Base-by-base conservation (phyloP, 2,329 filamentous ascomycete species). In the Colletotrichum limetticola region DNA sequence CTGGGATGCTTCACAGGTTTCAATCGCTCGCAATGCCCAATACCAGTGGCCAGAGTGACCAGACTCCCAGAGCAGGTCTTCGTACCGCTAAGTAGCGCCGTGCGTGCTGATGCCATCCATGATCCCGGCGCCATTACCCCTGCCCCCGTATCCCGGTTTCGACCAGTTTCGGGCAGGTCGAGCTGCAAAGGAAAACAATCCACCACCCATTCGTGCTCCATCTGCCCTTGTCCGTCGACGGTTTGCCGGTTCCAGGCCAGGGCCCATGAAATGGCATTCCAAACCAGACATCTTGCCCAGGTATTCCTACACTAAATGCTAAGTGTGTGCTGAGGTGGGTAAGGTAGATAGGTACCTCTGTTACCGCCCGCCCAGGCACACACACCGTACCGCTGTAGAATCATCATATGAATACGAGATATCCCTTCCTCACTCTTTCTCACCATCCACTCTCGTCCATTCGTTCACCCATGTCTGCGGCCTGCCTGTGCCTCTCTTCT, bases 341-440 rank as follows among this genome's bases (percentile, higher is more conserved):
- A 49, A 49, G 42, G 42, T 49, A 42, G 19, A 19, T 65, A 19
- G 30, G 30, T 65, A 42, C 52, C 52, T 57, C 24, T 52, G 16
- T 72, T 67, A 56, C 68, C 63, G 70, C 70, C 66, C 58, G 66
- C 46, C 37, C 37, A 42, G 37, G 37, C 58, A 9, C 9, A 26
- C 24, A 19, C 16, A 35, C 32, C 11, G 26, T n/a, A 32, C 26
- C 62, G 49, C 52, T 65, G 35, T 46, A 65, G 62, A 71, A 70
- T 73, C 59, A 65, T 65, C 66, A 70, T 71, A 73, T 66, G 71
- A 73, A 73, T 71, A 73, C 71, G 71, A 73, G 71, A 28, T 70
- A n/a, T 49, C 42, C 59, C 42, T 49, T 49, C 8, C 42, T 49
- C 19, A 49, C 8, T 3, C 16, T 49, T 22, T 4, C 42, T 49